Evolutionary conservation across 371 early-diverging fungal genomes (phyloP), one percentile per base, ranked within the genome.

Genomic region (Thermomucor indicae-seudaticae): DNA sequence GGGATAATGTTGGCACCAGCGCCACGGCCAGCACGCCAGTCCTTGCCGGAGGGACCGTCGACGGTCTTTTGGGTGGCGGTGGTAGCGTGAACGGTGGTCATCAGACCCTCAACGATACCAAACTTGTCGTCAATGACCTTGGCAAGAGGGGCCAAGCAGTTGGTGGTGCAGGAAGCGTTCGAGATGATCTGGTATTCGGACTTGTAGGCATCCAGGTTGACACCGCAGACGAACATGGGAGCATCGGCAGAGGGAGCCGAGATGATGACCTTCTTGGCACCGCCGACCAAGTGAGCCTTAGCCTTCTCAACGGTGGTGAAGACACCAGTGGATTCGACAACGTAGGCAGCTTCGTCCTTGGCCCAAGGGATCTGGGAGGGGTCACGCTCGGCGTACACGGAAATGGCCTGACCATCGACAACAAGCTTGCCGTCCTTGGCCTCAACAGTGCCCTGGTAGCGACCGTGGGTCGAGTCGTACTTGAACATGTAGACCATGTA

Each of bases 151-250:
- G 99, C 99, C 53, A 99, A 77, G 79, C 99, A 99, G 89, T 99
- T 97, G 74, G 99, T 99, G 57, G 99, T 99, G 90, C 99, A 99
- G 49, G 96, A 96, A 42, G 99, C 99, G 83, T 98, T 99, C 59
- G 95, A 95, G 56, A 99, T 83, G 62, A 99, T 83, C 43, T 84
- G 78, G 72, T 90, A 83, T 54, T 80, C 81, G 48, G 88, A 74
- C 53, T 89, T 79, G 86, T 97, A 98, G 58, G 85, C 76, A 30
- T 90, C 89, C 48, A 90, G 79, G 87, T 99, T 99, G 79, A 99
- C 99, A 74, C 95, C 93, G 63, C 78, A 78, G 49, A 89, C 88
- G 57, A 86, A 90, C 91, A 90, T 90, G 53, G 91, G 91, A 8
- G 89, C 89, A 67, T 90, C 89, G 37, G 75, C 78, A 49, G 95